Evolutionary conservation across 208 protist genomes (phyloP).

Genomic region (Acanthamoeba rhysodes): DNA sequence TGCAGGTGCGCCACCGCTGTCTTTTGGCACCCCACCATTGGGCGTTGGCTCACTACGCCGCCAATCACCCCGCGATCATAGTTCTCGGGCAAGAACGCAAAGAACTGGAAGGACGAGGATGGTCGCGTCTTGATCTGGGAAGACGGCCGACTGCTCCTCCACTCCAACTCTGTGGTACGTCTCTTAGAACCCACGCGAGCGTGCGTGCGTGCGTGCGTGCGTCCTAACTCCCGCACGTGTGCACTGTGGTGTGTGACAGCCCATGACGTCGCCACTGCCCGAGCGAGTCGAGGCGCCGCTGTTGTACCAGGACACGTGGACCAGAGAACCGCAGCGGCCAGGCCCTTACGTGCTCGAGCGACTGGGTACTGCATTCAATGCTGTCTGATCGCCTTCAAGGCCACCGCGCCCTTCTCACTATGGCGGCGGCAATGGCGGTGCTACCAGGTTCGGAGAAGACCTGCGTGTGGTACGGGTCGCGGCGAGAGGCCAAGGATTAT

Average conservation of each 20-base stretch:
- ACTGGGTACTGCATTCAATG: background rate
- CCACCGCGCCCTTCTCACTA: no score
- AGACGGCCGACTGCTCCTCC: background rate
- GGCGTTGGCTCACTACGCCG: no score
- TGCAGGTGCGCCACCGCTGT: background rate
- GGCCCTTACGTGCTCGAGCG: background rate
- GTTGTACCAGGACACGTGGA: constrained; percentile 11
- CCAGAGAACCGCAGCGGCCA: background rate
- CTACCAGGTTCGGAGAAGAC: background rate
- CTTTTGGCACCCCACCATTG: no score
- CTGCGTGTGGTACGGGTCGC: background rate
- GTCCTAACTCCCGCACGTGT: no score
- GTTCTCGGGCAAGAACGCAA: background rate
- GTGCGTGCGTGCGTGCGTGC: no score
- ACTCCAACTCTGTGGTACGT: background rate
- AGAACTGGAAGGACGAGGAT: background rate
- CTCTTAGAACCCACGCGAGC: no score
- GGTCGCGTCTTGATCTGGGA: background rate
- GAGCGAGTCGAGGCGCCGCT: background rate
- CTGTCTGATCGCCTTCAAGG: background rate
- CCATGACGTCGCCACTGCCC: background rate
- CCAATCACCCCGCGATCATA: background rate
- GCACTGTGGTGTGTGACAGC: background rate
- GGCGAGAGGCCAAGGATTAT: background rate
- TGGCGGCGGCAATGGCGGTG: background rate